These are phyloP conservation scores for Nakazawaea pomicola DNA, from an alignment of 805 yeast genomes.

Conservation along the genomic window DNA sequence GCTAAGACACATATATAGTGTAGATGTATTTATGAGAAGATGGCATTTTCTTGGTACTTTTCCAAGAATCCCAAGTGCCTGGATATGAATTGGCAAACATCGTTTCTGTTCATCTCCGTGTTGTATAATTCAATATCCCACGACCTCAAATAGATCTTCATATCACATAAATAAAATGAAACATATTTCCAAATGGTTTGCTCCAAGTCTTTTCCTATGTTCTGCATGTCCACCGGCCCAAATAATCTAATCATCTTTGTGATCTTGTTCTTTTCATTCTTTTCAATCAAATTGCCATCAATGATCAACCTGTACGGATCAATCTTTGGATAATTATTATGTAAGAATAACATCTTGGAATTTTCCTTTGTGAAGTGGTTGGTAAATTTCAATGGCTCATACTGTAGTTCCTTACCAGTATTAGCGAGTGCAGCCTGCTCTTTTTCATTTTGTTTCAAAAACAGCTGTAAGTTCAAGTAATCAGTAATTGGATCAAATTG, in stretches of 20 bases:
- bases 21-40: slow-evolving; percentile 3
- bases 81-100: slow-evolving; percentile 47
- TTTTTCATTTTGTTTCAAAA: slow-evolving; percentile 15
- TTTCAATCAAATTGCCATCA: slow-evolving; percentile 24
- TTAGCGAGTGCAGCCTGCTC: slow-evolving; percentile 1
- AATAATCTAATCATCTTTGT: slow-evolving; percentile 17
- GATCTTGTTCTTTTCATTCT: slow-evolving; percentile 22
- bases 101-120: slow-evolving; percentile 25
- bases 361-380: slow-evolving; percentile 23
- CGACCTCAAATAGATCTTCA: slow-evolving; percentile 17
- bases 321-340: slow-evolving; percentile 52
- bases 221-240: slow-evolving; percentile 23
- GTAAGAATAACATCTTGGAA: slow-evolving; percentile 31
- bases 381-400: slow-evolving; percentile 20
- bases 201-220: slow-evolving; percentile 30
- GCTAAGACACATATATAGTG: too few relatives aligned
- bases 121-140: slow-evolving; percentile 15
- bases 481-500: slow-evolving; percentile 30
- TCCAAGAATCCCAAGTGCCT: slow-evolving; percentile 42
- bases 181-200: slow-evolving; percentile 27
- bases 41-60: slow-evolving; percentile 13
- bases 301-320: slow-evolving; percentile 41
- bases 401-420: too few relatives aligned
- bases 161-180: slow-evolving; percentile 28
- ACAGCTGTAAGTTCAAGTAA: slow-evolving; percentile 22